Evolutionary conservation across 306 rosid genomes (phyloP), one percentile per base, ranked within the genome.

Genomic region (Dryas alaskensis): DNA sequence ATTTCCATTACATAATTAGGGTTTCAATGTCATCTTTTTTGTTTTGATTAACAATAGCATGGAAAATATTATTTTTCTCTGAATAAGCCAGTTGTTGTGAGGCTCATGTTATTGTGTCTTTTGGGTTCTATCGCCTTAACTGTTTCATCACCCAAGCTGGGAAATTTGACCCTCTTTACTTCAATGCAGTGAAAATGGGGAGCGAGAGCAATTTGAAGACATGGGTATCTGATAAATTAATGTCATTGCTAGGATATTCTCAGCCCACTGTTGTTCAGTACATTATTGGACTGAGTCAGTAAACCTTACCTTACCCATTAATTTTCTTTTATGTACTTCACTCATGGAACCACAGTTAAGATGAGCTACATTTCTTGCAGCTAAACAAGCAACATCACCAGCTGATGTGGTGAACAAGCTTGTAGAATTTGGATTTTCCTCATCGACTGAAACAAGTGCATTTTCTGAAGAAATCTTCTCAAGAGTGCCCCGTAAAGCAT

Each of bases 201-300:
- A 84, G 81, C 19, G 94, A 89, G 16, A 85, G 78, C 12, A 69
- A 76, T 67, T 64, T 91, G 77, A 91, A 84, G 85, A 82, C 89
- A 37, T 94, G 97, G 98, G 90, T 91, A 52, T 89, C 96, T 1
- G 97, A 94, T 65, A 84, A 86, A 74, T 68, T 94, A 46, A 89
- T 89, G 86, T 80, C 86, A 5, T 45, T 92, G 46, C 81, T 94
- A 51, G 97, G 96, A 66, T 94, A 83, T 87, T 94, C 98, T 70
- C 88, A 88, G 76, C 81, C 88, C 44, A 82, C 92, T 4, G 75
- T 91, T 25, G 87, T 91, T 9, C 95, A 87, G 79, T 91, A 89
- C 80, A 77, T 94, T 72, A 89, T 94, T 48, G 96, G 95, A 80
- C 65, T 94, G 42, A 75, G 98, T 91, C 80, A 73, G 82, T 76